Conservation (phyloP, 2,329 filamentous ascomycete genomes). For the Juglanconis juglandina region DNA sequence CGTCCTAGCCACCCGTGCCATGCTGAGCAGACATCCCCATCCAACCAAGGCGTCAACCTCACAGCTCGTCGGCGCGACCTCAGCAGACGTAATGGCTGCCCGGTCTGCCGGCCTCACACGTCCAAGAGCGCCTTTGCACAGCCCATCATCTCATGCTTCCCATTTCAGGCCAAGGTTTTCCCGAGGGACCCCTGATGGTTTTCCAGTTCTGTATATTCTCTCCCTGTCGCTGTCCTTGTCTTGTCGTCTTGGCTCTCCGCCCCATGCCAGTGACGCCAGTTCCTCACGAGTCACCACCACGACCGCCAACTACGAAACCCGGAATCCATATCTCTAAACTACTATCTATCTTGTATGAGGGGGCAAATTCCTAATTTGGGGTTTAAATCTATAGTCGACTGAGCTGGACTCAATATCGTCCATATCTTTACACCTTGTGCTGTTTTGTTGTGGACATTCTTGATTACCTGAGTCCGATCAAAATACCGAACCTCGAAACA, state of each 20-base stretch:
- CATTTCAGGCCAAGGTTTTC: not conserved
- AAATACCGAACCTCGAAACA: too few species aligned
- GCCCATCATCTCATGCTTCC: not conserved
- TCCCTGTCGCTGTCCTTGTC: not conserved
- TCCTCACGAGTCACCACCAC: not conserved
- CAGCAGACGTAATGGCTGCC: too few species aligned
- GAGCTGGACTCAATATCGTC: not conserved
- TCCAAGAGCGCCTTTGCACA: not conserved
- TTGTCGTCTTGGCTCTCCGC: not conserved
- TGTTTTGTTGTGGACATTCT: not conserved
- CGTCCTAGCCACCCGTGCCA: not conserved
- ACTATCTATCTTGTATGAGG: not conserved
- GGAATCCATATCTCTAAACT: not conserved
- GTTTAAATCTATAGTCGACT: not conserved
- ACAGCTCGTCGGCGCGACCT: too few species aligned
- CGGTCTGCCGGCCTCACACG: too few species aligned
- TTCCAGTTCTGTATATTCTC: not conserved
- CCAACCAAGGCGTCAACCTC: too few species aligned
- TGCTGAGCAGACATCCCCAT: not conserved
- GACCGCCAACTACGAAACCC: not conserved
- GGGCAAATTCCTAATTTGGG: not conserved
- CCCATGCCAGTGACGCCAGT: constrained; percentile 7
- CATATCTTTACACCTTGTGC: constrained; percentile 2
- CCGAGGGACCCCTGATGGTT: not conserved
- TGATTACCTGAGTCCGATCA: not conserved